phyloP scores from a whole-genome alignment of 2,329 filamentous ascomycete genomes.

The Monilinia fructigena region DNA sequence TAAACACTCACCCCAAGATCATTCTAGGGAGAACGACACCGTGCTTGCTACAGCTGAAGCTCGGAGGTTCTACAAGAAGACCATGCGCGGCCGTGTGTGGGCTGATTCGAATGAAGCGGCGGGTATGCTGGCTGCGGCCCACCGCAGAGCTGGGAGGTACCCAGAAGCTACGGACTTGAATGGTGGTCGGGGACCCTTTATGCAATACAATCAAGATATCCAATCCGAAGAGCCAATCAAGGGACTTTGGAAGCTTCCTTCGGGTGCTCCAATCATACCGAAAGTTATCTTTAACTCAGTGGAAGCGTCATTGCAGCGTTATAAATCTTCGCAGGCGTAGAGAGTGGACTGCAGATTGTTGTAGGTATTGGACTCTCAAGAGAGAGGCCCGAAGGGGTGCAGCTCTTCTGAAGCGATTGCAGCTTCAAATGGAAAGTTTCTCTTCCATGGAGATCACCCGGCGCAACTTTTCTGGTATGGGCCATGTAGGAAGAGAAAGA shows the following conservation, averaged over 20 bases:
- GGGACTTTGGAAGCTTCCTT: conserved; percentile 85
- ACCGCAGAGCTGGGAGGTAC: conserved; percentile 61
- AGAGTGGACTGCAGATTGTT: conserved; percentile 88
- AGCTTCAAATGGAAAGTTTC: conserved; percentile 93
- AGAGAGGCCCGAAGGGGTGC: conserved; percentile 89
- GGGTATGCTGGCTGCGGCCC: conserved; percentile 72
- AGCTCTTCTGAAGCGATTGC: conserved; percentile 85
- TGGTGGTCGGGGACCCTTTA: conserved; percentile 76
- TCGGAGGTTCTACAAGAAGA: conserved; percentile 83
- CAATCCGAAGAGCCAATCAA: conserved; percentile 55
- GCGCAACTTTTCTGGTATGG: conserved; percentile 94
- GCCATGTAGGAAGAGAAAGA: conserved; percentile 73
- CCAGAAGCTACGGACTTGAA: conserved; percentile 79
- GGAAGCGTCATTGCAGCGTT: conserved; percentile 77
- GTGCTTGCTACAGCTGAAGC: conserved; percentile 77
- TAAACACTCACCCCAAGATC: conserved; percentile 87
- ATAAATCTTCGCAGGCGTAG: conserved; percentile 83
- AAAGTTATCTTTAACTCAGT: conserved; percentile 84
- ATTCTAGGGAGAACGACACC: conserved; percentile 82
- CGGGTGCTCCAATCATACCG: conserved; percentile 91
- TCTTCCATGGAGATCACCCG: conserved; percentile 96
- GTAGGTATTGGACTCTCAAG: conserved; percentile 97
- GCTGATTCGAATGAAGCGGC: conserved; percentile 85
- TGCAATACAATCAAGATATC: conserved; percentile 46
- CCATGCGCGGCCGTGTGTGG: conserved; percentile 88